These are phyloP conservation scores for baker's yeast (Saccharomyces cerevisiae) DNA, from an alignment of 805 yeast species.

Conservation along the genomic window DNA sequence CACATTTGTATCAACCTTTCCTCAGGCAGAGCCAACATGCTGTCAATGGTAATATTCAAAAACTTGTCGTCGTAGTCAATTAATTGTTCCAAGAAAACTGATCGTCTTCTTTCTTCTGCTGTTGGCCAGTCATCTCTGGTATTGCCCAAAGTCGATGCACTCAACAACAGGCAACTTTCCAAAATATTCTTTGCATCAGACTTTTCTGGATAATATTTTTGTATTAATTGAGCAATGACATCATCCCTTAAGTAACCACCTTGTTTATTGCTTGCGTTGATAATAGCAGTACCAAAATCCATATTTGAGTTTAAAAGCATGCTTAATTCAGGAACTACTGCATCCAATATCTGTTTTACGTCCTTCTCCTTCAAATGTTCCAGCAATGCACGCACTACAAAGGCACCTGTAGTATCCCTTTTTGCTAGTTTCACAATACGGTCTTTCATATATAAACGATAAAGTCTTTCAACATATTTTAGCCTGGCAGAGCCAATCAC, in stretches of 20 bases:
- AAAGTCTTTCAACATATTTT: slow-evolving; percentile 64
- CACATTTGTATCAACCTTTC: slow-evolving; percentile 67
- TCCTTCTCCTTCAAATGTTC: slow-evolving; percentile 55
- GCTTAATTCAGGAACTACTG: slow-evolving; percentile 57
- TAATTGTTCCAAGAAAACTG: slow-evolving; percentile 64
- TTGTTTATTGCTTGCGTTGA: slow-evolving; percentile 55
- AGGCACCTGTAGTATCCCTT: slow-evolving; percentile 79
- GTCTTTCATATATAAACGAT: slow-evolving; percentile 61
- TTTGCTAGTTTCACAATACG: slow-evolving; percentile 65
- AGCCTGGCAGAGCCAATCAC: slow-evolving; percentile 57
- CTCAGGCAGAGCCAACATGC: slow-evolving; percentile 50
- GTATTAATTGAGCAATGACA: slow-evolving; percentile 43
- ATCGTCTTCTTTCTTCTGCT: slow-evolving; percentile 74
- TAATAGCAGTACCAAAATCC: slow-evolving; percentile 58
- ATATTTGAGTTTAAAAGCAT: slow-evolving; percentile 56
- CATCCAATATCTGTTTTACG: slow-evolving; percentile 53
- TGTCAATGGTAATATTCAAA: slow-evolving; percentile 49
- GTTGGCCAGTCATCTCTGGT: slow-evolving; percentile 89
- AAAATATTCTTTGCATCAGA: slow-evolving; percentile 40
- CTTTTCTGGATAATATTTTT: slow-evolving; percentile 36
- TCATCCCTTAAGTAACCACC: slow-evolving; percentile 53
- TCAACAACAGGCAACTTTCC: slow-evolving; percentile 58
- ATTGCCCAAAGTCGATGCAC: slow-evolving; percentile 69
- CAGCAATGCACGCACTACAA: slow-evolving; percentile 64
- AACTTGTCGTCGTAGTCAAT: slow-evolving; percentile 60